Conservation (phyloP, 2,329 filamentous ascomycete species). For the Cladophialophora chaetospira region DNA sequence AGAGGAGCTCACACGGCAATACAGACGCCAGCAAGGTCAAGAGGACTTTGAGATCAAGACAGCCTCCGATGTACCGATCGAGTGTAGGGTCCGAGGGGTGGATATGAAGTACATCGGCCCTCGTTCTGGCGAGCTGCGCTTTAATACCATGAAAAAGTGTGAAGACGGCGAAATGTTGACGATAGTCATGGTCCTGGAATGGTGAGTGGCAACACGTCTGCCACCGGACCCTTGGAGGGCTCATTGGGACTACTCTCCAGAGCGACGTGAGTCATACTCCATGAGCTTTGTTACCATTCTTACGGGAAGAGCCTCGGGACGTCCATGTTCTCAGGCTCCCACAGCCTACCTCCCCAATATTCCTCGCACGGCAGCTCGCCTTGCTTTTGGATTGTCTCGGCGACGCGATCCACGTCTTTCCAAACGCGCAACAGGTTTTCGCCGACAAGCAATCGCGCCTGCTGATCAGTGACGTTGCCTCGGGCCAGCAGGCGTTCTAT, state of each 20-base stretch:
- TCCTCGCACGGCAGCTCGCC: constrained; percentile 32
- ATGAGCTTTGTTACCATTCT: not conserved
- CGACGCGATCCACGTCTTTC: constrained; percentile 29
- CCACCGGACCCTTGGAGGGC: too few species aligned
- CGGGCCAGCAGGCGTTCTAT: constrained; percentile 25
- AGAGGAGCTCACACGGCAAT: constrained; percentile 4
- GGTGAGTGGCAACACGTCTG: too few species aligned
- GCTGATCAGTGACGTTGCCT: constrained; percentile 16
- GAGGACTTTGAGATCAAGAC: not conserved
- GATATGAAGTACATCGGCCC: constrained; percentile 2
- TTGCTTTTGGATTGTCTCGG: constrained; percentile 21
- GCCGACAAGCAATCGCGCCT: constrained; percentile 14
- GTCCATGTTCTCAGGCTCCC: constrained; percentile 3
- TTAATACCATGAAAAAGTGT: not conserved
- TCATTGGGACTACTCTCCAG: too few species aligned
- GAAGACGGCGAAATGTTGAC: not conserved
- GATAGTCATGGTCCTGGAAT: not conserved
- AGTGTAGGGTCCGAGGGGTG: constrained; percentile 13
- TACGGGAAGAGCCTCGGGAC: constrained; percentile 4
- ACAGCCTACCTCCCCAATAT: constrained; percentile 15
- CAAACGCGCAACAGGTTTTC: constrained; percentile 29
- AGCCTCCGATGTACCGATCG: constrained; percentile 6
- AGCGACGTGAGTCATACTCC: too few species aligned
- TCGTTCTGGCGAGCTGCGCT: constrained; percentile 2
- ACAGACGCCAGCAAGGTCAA: not conserved